These are phyloP conservation scores for Rubus parviflorus DNA, from an alignment of 306 rosid species.

Conservation along the genomic window DNA sequence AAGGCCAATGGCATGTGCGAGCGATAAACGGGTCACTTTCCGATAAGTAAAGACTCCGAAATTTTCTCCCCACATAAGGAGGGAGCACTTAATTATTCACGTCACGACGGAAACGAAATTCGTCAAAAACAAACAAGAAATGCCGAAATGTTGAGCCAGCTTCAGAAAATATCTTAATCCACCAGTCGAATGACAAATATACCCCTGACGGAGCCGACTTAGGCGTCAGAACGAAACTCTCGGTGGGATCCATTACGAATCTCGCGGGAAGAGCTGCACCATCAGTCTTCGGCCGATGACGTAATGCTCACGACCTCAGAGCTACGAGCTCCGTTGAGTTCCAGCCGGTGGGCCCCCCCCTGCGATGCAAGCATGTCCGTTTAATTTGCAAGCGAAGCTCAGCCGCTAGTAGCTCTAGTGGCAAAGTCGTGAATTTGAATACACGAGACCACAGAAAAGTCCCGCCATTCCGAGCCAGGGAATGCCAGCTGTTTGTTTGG, in stretches of 20 bases:
- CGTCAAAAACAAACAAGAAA: not conserved
- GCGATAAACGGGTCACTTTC: not conserved
- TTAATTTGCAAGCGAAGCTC: not conserved
- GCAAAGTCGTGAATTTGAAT: conserved; percentile 20
- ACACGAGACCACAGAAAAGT: not conserved
- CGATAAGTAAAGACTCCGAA: not conserved
- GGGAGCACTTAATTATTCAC: not conserved
- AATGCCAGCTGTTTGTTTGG: not conserved
- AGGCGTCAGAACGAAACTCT: too few relatives aligned
- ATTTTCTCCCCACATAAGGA: not conserved
- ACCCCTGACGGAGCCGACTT: not conserved
- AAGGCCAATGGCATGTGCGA: not conserved
- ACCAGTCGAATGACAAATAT: not conserved
- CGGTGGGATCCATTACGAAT: conserved; percentile 20
- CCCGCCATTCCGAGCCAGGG: conserved; percentile 6
- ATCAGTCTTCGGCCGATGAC: not conserved
- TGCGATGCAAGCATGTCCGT: not conserved
- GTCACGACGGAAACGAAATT: not conserved
- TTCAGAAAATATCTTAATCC: conserved; percentile 1
- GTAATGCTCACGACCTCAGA: conserved; percentile 2
- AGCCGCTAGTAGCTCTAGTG: not conserved
- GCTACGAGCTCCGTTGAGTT: not conserved
- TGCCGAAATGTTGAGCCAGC: not conserved
- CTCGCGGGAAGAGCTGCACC: not conserved
- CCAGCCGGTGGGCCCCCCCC: not conserved